Evolutionary conservation across 1,284 basidiomycete species (phyloP).

Genomic region (Tilletia setariae): DNA sequence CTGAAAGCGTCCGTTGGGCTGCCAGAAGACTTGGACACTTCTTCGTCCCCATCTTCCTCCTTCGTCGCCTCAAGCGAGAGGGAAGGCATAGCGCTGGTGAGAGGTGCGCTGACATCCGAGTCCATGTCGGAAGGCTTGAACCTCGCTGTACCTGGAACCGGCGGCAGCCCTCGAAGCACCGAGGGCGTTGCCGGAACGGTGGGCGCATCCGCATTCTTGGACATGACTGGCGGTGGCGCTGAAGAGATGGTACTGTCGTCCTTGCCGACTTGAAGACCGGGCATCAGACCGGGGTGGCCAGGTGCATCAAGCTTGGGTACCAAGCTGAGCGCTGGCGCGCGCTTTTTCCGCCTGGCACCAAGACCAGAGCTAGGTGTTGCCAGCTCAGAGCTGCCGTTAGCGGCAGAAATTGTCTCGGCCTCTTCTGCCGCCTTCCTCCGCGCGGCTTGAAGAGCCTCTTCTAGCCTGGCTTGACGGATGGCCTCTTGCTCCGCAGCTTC

Average conservation of each 20-base stretch:
- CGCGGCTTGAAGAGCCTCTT: slow-evolving; percentile 10
- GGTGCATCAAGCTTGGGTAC: not conserved
- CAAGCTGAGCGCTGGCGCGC: not conserved
- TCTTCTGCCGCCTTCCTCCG: not conserved
- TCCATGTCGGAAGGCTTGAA: not conserved
- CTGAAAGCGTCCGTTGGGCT: too few species aligned
- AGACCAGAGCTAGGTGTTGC: not conserved
- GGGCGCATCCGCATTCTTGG: not conserved
- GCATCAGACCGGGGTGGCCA: not conserved
- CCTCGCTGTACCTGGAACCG: not conserved
- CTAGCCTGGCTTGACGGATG: not conserved
- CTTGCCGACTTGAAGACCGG: not conserved
- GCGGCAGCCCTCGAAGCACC: not conserved
- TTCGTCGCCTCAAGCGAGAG: slow-evolving; percentile 1
- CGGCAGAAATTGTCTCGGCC: not conserved
- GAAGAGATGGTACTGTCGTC: not conserved
- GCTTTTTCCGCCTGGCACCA: slow-evolving; percentile 1
- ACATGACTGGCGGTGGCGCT: not conserved
- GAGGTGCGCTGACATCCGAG: not conserved
- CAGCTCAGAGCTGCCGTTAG: not conserved
- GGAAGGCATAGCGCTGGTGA: not conserved
- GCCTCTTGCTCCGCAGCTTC: slow-evolving; percentile 10
- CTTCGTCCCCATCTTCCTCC: not conserved
- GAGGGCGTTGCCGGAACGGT: not conserved
- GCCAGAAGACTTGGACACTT: too few species aligned